Percentiles rank a stretch among this genome's conserved stretches.
Conservation (phyloP, 2,329 filamentous ascomycete species). For the Amylocarpus encephaloides region DNA sequence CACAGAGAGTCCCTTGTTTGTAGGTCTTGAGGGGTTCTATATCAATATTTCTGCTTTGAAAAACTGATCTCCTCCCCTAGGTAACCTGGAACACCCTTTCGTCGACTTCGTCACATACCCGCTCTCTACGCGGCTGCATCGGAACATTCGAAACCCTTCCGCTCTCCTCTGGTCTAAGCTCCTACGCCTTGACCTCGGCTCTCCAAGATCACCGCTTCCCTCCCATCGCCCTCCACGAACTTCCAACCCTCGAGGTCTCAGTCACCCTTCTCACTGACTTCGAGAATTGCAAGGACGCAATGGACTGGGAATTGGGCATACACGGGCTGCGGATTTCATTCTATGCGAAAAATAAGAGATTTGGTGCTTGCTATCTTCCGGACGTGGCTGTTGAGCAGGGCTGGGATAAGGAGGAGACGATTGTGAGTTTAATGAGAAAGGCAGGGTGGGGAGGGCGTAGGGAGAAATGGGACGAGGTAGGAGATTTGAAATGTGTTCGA, state of each 20-base stretch:
- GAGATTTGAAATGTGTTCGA: slow-evolving; percentile 66
- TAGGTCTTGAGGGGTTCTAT: slow-evolving; percentile 33
- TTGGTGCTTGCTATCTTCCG: slow-evolving; percentile 85
- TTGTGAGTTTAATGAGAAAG: slow-evolving; percentile 88
- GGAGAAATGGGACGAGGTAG: slow-evolving; percentile 67
- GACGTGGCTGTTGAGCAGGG: slow-evolving; percentile 89
- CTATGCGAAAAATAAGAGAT: slow-evolving; percentile 62
- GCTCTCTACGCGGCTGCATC: slow-evolving; percentile 80
- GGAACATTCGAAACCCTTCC: slow-evolving; percentile 82
- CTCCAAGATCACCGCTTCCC: slow-evolving; percentile 57
- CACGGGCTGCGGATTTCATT: slow-evolving; percentile 89
- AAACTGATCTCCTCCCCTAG: neutral
- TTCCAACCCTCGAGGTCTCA: slow-evolving; percentile 54
- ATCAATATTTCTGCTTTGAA: neutral
- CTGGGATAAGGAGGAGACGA: slow-evolving; percentile 88
- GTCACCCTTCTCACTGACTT: slow-evolving; percentile 85
- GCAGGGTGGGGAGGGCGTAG: slow-evolving; percentile 74
- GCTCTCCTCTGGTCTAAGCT: slow-evolving; percentile 64
- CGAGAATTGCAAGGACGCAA: slow-evolving; percentile 62
- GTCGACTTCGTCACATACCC: slow-evolving; percentile 24
- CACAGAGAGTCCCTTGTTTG: slow-evolving; percentile 70
- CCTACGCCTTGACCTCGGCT: slow-evolving; percentile 77
- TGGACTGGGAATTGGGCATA: slow-evolving; percentile 81
- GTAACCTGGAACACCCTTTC: slow-evolving; percentile 69
- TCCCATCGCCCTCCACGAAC: slow-evolving; percentile 47